phyloP scores from a whole-genome alignment of 176 grass and related monocot species.

The Carex littledalei region DNA sequence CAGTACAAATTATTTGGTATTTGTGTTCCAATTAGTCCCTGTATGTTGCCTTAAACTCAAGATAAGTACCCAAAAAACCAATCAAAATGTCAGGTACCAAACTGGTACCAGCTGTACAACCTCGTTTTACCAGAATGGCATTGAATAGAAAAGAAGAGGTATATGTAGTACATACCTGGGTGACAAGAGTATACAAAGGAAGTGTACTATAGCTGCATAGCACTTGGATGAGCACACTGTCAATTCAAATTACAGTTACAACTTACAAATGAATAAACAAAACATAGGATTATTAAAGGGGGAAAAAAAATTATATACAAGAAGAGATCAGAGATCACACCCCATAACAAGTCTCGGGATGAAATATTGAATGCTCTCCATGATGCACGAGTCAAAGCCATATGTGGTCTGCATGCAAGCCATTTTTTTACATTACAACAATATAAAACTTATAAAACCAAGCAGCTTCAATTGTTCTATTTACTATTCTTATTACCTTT shows the following conservation, averaged over 20 bases:
- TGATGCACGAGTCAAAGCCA: conserved; percentile 74
- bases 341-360: conserved; percentile 63
- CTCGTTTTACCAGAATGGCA: not conserved
- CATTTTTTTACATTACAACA: not conserved
- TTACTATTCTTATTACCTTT: not conserved
- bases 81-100: not conserved
- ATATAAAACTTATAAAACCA: not conserved
- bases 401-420: conserved; percentile 41
- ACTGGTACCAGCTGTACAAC: not conserved
- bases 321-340: conserved; percentile 35
- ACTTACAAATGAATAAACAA: not conserved
- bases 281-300: not conserved
- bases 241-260: not conserved
- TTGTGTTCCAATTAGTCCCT: not conserved
- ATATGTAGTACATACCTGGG: conserved; percentile 24
- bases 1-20: not conserved
- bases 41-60: not conserved
- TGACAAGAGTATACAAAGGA: conserved; percentile 68
- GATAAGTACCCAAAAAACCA: not conserved
- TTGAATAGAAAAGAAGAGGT: too few species aligned
- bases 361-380: conserved; percentile 51
- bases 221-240: conserved; percentile 57
- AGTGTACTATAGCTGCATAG: conserved; percentile 86
- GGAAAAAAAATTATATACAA: not conserved
- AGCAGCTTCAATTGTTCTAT: not conserved